phyloP scores from a whole-genome alignment of 1,284 basidiomycete species.

The Termitomyces sp. region DNA sequence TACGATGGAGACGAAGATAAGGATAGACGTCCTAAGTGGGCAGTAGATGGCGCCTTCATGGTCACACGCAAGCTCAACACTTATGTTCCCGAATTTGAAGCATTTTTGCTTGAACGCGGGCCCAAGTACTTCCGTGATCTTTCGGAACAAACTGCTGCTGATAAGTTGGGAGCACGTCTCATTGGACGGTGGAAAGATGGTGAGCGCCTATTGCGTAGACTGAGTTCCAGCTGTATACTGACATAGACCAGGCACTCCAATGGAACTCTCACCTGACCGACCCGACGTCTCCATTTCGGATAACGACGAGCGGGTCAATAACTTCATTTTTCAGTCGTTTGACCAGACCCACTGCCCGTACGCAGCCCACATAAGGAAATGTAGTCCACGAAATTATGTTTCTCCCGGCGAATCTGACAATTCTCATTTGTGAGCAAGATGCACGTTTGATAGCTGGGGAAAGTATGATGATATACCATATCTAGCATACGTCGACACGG shows the following conservation, averaged over 20 bases:
- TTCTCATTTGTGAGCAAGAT: constrained; percentile 7
- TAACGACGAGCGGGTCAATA: constrained; percentile 15
- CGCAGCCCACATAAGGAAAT: constrained; percentile 20
- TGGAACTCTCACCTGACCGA: constrained; percentile 15
- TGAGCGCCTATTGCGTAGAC: background rate
- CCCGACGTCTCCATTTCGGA: constrained; percentile 10
- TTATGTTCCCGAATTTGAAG: constrained; percentile 19
- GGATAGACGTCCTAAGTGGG: background rate
- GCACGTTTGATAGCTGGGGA: background rate
- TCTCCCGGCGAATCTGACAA: constrained; percentile 10
- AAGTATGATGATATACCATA: background rate
- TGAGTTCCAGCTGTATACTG: background rate
- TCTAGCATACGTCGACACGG: constrained; percentile 13
- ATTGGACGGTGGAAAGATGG: constrained; percentile 24
- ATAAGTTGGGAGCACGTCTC: constrained; percentile 19
- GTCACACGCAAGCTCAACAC: constrained; percentile 21
- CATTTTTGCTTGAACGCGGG: constrained; percentile 13
- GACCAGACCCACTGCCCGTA: constrained; percentile 17
- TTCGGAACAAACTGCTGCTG: constrained; percentile 12
- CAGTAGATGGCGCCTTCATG: constrained; percentile 22
- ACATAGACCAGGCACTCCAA: constrained; percentile 13
- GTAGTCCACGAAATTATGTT: constrained; percentile 17
- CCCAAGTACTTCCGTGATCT: constrained; percentile 14
- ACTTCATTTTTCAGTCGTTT: constrained; percentile 16
- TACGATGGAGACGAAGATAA: constrained; percentile 13